Conservation (phyloP, 768 basidiomycete species). For the Mycena floridula region DNA sequence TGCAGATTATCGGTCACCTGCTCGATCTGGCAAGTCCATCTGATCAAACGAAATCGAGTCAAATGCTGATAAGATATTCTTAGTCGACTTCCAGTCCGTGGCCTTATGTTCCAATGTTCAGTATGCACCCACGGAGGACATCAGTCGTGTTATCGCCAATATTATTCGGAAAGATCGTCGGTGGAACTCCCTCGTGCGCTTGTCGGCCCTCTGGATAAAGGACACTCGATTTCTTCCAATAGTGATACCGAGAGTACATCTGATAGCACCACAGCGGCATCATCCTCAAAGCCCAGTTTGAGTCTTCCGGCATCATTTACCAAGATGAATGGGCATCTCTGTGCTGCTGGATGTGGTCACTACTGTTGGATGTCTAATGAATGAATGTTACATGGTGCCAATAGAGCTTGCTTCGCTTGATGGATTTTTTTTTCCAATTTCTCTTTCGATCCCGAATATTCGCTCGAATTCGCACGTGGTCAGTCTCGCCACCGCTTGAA, state of each 20-base stretch:
- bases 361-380: constrained; percentile 57
- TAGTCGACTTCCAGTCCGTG: constrained; percentile 73
- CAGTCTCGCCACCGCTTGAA: too few species aligned
- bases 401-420: too few species aligned
- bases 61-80: neutral
- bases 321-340: constrained; percentile 50
- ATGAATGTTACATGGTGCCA: too few species aligned
- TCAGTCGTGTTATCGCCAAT: constrained; percentile 67
- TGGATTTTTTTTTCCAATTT: too few species aligned
- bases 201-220: too few species aligned
- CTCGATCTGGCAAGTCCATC: constrained; percentile 59
- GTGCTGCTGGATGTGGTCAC: constrained; percentile 81
- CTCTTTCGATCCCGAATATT: too few species aligned
- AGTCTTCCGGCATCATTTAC: constrained; percentile 6
- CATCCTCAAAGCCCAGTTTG: constrained; percentile 11
- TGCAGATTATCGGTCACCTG: constrained; percentile 50
- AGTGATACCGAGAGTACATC: too few species aligned
- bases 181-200: constrained; percentile 30
- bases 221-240: too few species aligned
- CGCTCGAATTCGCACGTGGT: too few species aligned
- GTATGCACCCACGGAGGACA: constrained; percentile 80
- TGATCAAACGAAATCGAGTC: neutral
- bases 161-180: constrained; percentile 57
- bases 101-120: constrained; percentile 67
- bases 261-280: too few species aligned